Conservation (phyloP, 2,329 filamentous ascomycete genomes). For the Aspergillus intermedius region DNA sequence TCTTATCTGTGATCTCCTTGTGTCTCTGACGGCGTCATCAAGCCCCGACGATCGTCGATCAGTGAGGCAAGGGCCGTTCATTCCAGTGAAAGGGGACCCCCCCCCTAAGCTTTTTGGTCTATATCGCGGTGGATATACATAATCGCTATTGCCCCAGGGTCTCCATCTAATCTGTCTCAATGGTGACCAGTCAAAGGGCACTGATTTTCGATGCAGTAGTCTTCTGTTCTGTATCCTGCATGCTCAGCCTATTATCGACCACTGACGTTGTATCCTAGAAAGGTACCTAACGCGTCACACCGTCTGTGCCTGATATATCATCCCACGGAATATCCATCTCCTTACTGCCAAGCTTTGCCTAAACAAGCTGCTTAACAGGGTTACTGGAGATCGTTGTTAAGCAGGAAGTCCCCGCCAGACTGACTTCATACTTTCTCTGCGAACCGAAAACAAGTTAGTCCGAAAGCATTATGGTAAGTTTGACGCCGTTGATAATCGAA, state of each 20-base stretch:
- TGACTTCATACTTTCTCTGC: background rate
- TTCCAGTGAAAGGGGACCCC: background rate
- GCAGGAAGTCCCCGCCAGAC: background rate
- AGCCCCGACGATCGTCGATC: background rate
- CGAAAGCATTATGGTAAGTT: background rate
- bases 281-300: conserved; percentile 18
- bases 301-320: conserved; percentile 9
- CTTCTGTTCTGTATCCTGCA: background rate
- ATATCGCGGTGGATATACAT: background rate
- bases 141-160: background rate
- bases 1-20: background rate
- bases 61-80: background rate
- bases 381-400: conserved; percentile 8
- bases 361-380: background rate
- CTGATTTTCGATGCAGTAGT: background rate
- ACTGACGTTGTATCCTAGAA: conserved; percentile 7
- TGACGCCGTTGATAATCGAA: background rate
- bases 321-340: conserved; percentile 2
- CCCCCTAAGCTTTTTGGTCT: background rate
- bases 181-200: background rate
- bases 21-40: background rate
- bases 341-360: conserved; percentile 6
- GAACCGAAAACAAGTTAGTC: background rate
- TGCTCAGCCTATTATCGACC: background rate
- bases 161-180: background rate